Evolutionary conservation across 495 filamentous ascomycete genomes (phyloP).

Genomic region (Daldinia vernicosa): DNA sequence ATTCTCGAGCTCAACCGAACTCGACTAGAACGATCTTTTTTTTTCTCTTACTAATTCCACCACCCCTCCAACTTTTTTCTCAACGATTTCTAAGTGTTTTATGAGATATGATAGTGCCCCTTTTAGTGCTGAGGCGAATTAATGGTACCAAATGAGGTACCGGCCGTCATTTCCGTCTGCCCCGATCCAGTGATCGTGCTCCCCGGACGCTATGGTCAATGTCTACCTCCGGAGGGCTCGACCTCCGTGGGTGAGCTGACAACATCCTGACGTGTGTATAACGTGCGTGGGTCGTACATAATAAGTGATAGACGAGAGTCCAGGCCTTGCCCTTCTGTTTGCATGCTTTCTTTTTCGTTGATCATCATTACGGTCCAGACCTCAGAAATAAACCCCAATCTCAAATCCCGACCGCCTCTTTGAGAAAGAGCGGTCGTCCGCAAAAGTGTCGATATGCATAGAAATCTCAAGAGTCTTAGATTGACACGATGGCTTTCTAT

Average conservation of each 20-base stretch:
- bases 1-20: slow-evolving; percentile 16
- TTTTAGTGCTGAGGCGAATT: slow-evolving; percentile 36
- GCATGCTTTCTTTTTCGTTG: slow-evolving; percentile 22
- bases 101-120: slow-evolving; percentile 38
- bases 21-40: slow-evolving; percentile 17
- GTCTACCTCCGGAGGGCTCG: slow-evolving; percentile 10
- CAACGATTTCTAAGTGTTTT: slow-evolving; percentile 22
- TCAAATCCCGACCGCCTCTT: slow-evolving; percentile 18
- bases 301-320: slow-evolving; percentile 26
- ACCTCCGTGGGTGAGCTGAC: slow-evolving; percentile 25
- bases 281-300: slow-evolving; percentile 32
- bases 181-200: slow-evolving; percentile 34
- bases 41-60: slow-evolving; percentile 22
- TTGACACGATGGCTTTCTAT: slow-evolving; percentile 24
- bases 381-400: slow-evolving; percentile 9
- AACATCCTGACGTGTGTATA: slow-evolving; percentile 39
- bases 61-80: slow-evolving; percentile 7
- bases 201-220: slow-evolving; percentile 10
- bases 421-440: slow-evolving; percentile 2
- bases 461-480: not conserved
- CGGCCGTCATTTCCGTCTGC: slow-evolving; percentile 21
- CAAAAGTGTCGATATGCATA: slow-evolving; percentile 6
- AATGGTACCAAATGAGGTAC: slow-evolving; percentile 25
- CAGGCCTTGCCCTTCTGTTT: slow-evolving; percentile 16
- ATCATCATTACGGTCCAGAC: slow-evolving; percentile 21